Evolutionary conservation across 1,139 yeast genomes (phyloP).

Genomic region (Citeromyces hawaiiensis): DNA sequence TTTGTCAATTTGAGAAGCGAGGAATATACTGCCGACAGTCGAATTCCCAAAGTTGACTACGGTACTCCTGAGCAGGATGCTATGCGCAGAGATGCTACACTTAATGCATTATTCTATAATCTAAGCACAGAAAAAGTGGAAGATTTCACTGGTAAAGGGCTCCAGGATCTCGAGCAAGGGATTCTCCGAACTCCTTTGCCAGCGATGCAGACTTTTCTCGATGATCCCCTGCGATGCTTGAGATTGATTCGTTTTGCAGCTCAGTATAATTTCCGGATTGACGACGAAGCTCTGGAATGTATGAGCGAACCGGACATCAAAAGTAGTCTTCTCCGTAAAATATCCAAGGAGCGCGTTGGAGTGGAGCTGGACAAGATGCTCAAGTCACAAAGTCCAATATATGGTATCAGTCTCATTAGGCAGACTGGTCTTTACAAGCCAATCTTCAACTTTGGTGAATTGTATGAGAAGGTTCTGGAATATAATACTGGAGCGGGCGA

Average conservation of each 20-base stretch:
- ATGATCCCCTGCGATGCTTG: constrained; percentile 85
- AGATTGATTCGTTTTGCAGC: constrained; percentile 79
- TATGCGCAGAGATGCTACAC: constrained; percentile 83
- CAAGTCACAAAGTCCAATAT: constrained; percentile 43
- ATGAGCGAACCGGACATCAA: constrained; percentile 54
- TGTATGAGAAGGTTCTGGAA: constrained; percentile 13
- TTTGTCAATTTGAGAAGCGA: constrained; percentile 87
- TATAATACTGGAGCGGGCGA: constrained; percentile 8
- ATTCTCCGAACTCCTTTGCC: constrained; percentile 77
- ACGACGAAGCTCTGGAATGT: constrained; percentile 41
- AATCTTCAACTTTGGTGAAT: constrained; percentile 36
- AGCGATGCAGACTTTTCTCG: constrained; percentile 75
- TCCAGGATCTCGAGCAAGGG: constrained; percentile 57
- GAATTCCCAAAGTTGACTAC: constrained; percentile 63
- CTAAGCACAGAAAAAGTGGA: constrained; percentile 56
- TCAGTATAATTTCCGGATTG: constrained; percentile 59
- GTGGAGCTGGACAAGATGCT: constrained; percentile 71
- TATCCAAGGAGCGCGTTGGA: constrained; percentile 86
- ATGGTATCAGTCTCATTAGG: constrained; percentile 50
- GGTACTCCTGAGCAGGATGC: constrained; percentile 95
- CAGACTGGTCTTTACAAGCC: constrained; percentile 39
- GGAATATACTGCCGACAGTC: constrained; percentile 64
- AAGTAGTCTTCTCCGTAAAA: constrained; percentile 50
- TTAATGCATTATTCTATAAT: constrained; percentile 84
- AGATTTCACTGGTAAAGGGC: constrained; percentile 70